Evolutionary conservation across 768 basidiomycete genomes (phyloP), one percentile per base, ranked within the genome.

Genomic region (Rhodotorula graminis): DNA sequence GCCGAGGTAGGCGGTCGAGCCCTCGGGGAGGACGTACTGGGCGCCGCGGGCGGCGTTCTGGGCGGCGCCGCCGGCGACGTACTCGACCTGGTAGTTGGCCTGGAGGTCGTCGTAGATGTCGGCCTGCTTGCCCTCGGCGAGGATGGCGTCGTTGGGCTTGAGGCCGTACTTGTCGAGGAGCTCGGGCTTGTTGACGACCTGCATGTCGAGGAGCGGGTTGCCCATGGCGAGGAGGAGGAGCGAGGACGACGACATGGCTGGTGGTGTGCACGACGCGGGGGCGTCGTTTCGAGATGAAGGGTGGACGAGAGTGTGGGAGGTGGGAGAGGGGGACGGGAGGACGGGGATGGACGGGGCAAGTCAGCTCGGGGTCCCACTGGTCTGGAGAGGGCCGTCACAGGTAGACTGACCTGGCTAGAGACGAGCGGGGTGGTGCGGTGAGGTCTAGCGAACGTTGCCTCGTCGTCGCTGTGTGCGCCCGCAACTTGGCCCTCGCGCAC

Each of bases 21-120:
- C 82, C 18, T 88, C 85, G 4, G 95, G 94, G 50, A 97, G 87
- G 62, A 96, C 84, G 80, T 97, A 99, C 95, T 98, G 78, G 77
- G 95, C 96, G 75, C 88, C 94, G 62, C 96, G 90, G 68, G 95
- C 94, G 79, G 94, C 88, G 80, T 99, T 99, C 82, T 99, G 96
- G 42, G 92, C 88, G 42, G 96, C 95, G 78, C 96, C 96, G 71
- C 96, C 96, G 65, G 96, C 95, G 65, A 98, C 94, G 79, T 93
- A 99, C 63, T 88, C 89, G 64, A 92, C 86, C 71, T 89, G 78
- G 81, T 90, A 80, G 71, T 92, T 85, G 70, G 85, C 86, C 59
- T 90, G 87, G 74, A 97, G 82, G 77, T 98, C 93, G 7, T 90
- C 89, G 82, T 98, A 99, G 80, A 98, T 88, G n/a, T 88, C 85